phyloP scores from a whole-genome alignment of 2,329 filamentous ascomycete species.

The Pseudocercospora pini-densiflorae region DNA sequence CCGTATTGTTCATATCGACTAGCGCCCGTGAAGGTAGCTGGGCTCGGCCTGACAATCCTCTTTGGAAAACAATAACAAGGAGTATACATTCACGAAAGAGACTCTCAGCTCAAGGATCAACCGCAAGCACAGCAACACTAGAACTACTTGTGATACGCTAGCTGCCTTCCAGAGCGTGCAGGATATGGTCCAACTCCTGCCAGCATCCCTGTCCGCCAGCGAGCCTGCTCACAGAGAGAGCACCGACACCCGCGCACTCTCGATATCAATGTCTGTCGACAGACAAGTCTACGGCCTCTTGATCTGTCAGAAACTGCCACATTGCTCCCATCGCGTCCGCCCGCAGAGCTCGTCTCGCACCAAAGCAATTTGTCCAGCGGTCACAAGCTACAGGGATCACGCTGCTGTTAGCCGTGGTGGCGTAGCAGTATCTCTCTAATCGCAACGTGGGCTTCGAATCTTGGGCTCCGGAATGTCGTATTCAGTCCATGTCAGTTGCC shows the following conservation, averaged over 20 bases:
- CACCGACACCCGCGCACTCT: neutral
- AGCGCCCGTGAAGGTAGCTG: neutral
- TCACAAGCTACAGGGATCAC: slow-evolving; percentile 9
- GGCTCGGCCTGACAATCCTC: neutral
- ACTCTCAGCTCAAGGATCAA: neutral
- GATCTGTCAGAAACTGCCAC: slow-evolving; percentile 9
- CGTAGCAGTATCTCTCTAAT: slow-evolving; percentile 8
- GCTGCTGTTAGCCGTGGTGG: slow-evolving; percentile 11
- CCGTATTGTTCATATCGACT: slow-evolving; percentile 4
- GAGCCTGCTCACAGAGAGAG: neutral
- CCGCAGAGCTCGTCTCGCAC: slow-evolving; percentile 9
- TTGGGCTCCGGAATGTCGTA: neutral
- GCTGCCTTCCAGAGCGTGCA: slow-evolving; percentile 7
- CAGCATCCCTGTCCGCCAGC: neutral
- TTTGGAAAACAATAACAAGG: neutral
- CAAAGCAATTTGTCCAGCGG: slow-evolving; percentile 11
- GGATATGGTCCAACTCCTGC: neutral
- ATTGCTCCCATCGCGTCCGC: neutral
- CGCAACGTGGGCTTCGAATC: slow-evolving; percentile 11
- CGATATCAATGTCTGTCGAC: neutral
- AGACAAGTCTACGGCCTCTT: neutral
- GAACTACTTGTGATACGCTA: slow-evolving; percentile 9
- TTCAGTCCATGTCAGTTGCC: slow-evolving; percentile 3
- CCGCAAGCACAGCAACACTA: neutral
- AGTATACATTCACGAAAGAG: neutral